A percentile compares a stretch with the other conserved stretches of the same genome.
Evolutionary conservation across 805 yeast genomes (phyloP).

Genomic region (Metschnikowia colocasiae): DNA sequence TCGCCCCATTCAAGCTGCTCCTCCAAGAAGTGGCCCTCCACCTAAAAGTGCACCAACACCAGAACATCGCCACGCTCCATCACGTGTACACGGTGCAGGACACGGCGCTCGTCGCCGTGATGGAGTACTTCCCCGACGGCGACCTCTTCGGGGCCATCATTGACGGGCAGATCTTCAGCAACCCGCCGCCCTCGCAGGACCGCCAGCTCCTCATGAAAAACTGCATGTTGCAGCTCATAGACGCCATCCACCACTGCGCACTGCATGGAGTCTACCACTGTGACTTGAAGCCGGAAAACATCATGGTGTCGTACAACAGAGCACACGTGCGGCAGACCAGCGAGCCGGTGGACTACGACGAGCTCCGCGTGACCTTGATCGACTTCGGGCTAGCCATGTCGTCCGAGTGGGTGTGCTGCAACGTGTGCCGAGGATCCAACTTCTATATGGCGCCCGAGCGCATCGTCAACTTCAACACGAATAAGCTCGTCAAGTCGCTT

Average conservation of each 20-base stretch:
- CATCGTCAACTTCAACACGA: constrained; percentile 43
- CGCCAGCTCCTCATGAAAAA: constrained; percentile 46
- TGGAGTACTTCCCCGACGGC: constrained; percentile 84
- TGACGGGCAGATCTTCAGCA: constrained; percentile 59
- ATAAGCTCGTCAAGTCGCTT: constrained; percentile 23
- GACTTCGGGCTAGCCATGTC: constrained; percentile 89
- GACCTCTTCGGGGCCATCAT: constrained; percentile 86
- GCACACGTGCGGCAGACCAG: neutral
- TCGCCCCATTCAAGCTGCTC: constrained; percentile 23
- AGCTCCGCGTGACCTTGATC: constrained; percentile 57
- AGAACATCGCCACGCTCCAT: constrained; percentile 72
- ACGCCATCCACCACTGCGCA: constrained; percentile 35
- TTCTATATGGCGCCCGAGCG: constrained; percentile 95
- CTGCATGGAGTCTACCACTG: constrained; percentile 35
- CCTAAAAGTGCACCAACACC: constrained; percentile 69
- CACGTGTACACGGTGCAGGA: constrained; percentile 61
- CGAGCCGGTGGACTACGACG: constrained; percentile 41
- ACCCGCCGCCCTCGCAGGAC: constrained; percentile 46
- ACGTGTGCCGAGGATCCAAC: constrained; percentile 79
- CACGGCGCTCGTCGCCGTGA: constrained; percentile 59
- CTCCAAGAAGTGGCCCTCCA: constrained; percentile 73
- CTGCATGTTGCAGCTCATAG: constrained; percentile 39
- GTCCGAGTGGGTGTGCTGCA: constrained; percentile 53
- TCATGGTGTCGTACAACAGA: constrained; percentile 34
- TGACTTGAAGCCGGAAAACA: constrained; percentile 42